These are phyloP conservation scores for Cryptosporidium viatorum DNA, from an alignment of 169 alveolate species.

Conservation along the genomic window DNA sequence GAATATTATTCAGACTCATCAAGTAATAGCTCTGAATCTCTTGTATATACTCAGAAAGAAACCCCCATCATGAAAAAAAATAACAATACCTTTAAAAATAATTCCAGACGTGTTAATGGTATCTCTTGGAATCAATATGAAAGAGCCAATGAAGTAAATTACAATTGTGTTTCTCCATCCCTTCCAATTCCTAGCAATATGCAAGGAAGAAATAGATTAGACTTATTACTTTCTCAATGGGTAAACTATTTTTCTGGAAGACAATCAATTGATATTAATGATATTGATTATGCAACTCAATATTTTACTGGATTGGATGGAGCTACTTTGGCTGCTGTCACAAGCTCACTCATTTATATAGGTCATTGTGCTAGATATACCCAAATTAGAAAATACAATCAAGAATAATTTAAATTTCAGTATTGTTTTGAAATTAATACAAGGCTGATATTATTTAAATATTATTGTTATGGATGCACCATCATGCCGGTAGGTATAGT, in stretches of 20 bases:
- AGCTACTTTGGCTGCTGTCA: constrained; percentile 28
- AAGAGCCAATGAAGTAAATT: constrained; percentile 3
- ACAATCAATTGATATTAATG: constrained; percentile 36
- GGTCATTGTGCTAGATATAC: constrained; percentile 71
- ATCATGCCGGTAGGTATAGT: constrained; percentile 29
- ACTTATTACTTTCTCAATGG: constrained; percentile 40
- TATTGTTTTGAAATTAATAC: neutral
- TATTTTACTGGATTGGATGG: constrained; percentile 37
- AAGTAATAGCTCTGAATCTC: constrained; percentile 16
- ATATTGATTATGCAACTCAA: constrained; percentile 57
- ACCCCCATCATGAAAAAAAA: neutral
- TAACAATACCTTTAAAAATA: neutral
- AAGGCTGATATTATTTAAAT: neutral
- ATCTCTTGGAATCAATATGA: constrained; percentile 11
- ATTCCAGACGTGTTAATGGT: neutral
- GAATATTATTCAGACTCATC: constrained; percentile 5
- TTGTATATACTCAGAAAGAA: constrained; percentile 5
- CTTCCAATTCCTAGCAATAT: constrained; percentile 31
- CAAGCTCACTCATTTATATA: constrained; percentile 53
- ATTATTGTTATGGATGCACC: neutral
- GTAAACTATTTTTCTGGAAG: constrained; percentile 38
- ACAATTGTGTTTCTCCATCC: constrained; percentile 15
- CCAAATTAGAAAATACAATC: constrained; percentile 41
- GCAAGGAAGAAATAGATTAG: constrained; percentile 35
- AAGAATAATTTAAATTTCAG: neutral